Evolutionary conservation across 306 rosid genomes (phyloP).

Genomic region (Cicer arietinum): DNA sequence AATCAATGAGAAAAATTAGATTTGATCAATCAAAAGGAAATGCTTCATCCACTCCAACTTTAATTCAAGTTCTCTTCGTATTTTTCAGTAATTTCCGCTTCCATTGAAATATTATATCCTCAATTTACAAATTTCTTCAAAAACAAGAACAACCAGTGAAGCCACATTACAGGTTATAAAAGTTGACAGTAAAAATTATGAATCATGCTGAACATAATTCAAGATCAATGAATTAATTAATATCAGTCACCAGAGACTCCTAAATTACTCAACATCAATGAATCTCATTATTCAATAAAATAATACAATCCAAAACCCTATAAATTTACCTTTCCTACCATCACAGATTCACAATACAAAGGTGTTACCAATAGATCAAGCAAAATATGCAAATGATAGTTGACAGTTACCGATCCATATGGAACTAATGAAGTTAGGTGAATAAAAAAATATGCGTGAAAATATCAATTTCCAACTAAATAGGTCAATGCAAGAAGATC

Average conservation of each 20-base stretch:
- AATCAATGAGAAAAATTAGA: constrained; percentile 20
- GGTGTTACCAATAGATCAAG: constrained; percentile 2
- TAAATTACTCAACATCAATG: constrained; percentile 17
- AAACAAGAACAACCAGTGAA: not conserved
- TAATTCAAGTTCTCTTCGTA: not conserved
- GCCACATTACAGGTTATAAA: not conserved
- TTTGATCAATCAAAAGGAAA: constrained; percentile 18
- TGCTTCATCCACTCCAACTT: constrained; percentile 8
- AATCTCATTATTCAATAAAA: not conserved
- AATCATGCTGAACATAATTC: not conserved
- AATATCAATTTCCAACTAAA: constrained; percentile 26
- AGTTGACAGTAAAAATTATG: not conserved
- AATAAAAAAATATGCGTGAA: not conserved
- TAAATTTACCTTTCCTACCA: not conserved
- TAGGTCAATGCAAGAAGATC: constrained; percentile 17
- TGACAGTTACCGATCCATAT: not conserved
- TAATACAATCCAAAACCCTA: constrained; percentile 1
- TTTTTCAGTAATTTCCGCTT: constrained; percentile 23
- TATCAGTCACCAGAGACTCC: not conserved
- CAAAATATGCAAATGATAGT: constrained; percentile 1
- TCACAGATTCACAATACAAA: not conserved
- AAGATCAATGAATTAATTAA: not conserved
- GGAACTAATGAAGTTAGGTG: not conserved
- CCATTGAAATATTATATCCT: constrained; percentile 5
- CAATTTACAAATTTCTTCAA: constrained; percentile 23